Percentiles rank a stretch among this genome's conserved stretches.
Conservation (phyloP, 2,329 filamentous ascomycete genomes). For the Zymoseptoria tritici region DNA sequence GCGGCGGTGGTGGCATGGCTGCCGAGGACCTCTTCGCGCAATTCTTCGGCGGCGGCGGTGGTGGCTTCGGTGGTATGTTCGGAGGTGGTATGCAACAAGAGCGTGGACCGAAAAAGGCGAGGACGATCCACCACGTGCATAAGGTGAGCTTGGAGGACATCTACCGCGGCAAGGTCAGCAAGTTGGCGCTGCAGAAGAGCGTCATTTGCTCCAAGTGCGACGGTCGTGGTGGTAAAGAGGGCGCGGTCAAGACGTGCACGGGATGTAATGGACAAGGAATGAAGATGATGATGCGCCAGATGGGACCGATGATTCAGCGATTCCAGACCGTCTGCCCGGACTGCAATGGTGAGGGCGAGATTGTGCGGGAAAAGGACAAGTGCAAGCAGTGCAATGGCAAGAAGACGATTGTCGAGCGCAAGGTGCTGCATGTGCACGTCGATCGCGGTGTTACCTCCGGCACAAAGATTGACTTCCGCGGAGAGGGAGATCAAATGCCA, state of each 20-base stretch:
- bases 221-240: constrained; percentile 91
- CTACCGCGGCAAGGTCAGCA: constrained; percentile 95
- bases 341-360: constrained; percentile 95
- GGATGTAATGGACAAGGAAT: constrained; percentile 92
- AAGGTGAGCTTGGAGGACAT: constrained; percentile 97
- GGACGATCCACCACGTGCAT: constrained; percentile 96
- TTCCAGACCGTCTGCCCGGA: constrained; percentile 99
- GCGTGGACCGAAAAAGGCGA: constrained; percentile 78
- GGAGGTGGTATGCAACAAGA: constrained; percentile 65
- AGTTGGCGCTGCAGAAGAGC: constrained; percentile 93
- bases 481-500: constrained; percentile 92
- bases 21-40: constrained; percentile 94
- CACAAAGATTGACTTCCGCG: constrained; percentile 93
- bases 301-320: constrained; percentile 99
- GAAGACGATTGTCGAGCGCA: constrained; percentile 96
- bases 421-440: constrained; percentile 96
- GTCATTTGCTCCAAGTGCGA: constrained; percentile 94
- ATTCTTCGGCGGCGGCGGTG: constrained; percentile 78
- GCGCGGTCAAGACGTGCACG: constrained; percentile 85
- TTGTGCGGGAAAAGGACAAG: constrained; percentile 91
- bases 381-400: constrained; percentile 96
- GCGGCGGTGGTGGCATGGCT: constrained; percentile 70
- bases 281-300: constrained; percentile 99
- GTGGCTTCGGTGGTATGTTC: constrained; percentile 67
- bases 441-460: constrained; percentile 89